Conservation (phyloP, 1,284 basidiomycete species). For the Coriolopsis trogii region DNA sequence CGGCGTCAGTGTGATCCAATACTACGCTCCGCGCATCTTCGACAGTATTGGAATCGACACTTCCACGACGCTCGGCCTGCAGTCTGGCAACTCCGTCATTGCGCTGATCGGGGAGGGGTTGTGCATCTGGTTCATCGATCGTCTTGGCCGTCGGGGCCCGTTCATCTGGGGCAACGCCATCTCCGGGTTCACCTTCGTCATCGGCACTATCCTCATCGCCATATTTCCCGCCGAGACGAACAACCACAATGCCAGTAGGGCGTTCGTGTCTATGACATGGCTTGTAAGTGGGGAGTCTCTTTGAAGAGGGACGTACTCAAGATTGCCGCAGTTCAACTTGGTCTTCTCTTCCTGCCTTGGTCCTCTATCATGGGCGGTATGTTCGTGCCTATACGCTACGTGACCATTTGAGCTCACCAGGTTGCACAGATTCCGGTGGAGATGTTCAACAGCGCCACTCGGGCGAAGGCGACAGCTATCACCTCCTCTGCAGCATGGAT, state of each 20-base stretch:
- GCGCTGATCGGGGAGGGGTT: slow-evolving; percentile 59
- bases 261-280: slow-evolving; percentile 33
- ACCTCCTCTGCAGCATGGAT: slow-evolving; percentile 57
- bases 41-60: slow-evolving; percentile 48
- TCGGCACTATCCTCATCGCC: slow-evolving; percentile 55
- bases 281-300: slow-evolving; percentile 30
- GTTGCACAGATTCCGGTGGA: slow-evolving; percentile 41
- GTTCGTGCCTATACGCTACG: background rate
- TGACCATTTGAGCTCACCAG: background rate
- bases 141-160: slow-evolving; percentile 53
- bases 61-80: slow-evolving; percentile 50
- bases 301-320: slow-evolving; percentile 1
- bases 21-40: slow-evolving; percentile 47
- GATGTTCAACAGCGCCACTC: slow-evolving; percentile 58
- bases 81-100: slow-evolving; percentile 63
- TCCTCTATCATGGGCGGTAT: slow-evolving; percentile 51
- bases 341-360: slow-evolving; percentile 56
- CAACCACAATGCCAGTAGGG: slow-evolving; percentile 35
- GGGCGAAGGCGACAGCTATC: slow-evolving; percentile 62
- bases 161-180: slow-evolving; percentile 57
- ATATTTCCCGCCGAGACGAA: slow-evolving; percentile 49
- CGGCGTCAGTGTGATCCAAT: slow-evolving; percentile 52
- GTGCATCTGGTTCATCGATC: slow-evolving; percentile 62
- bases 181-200: slow-evolving; percentile 54
- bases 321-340: slow-evolving; percentile 53